These are phyloP conservation scores for Polytrichum formosum DNA, from an alignment of 225 moss, liverwort and hornwort genomes.

Conservation along the genomic window DNA sequence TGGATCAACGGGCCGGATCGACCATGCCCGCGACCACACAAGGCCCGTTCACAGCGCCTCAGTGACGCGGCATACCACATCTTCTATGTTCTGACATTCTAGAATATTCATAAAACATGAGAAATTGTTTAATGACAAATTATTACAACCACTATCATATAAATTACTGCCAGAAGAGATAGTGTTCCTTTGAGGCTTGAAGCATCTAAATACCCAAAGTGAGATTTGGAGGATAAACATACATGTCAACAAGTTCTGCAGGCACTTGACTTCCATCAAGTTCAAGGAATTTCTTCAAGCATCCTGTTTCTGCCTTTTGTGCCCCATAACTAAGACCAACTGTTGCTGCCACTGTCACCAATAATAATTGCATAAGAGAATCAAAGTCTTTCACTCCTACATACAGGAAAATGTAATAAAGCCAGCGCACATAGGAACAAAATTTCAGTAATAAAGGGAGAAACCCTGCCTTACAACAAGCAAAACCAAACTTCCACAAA, in stretches of 20 bases:
- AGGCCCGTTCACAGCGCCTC: no score
- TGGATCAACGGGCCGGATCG: no score
- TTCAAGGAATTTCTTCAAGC: conserved; percentile 43
- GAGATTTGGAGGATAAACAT: conserved; percentile 11
- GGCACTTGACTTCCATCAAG: conserved; percentile 43
- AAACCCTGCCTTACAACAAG: neutral
- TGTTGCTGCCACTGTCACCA: conserved; percentile 39
- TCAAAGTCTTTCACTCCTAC: neutral
- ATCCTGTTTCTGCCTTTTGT: conserved; percentile 30
- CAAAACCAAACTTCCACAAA: neutral
- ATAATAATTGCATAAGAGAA: conserved; percentile 2
- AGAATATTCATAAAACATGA: no score
- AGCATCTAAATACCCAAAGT: neutral
- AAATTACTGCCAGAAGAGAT: neutral
- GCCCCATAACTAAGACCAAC: conserved; percentile 37
- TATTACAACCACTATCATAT: neutral
- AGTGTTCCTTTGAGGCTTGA: neutral
- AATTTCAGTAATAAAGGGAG: neutral
- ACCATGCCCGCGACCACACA: no score
- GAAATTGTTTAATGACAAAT: neutral
- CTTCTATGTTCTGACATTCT: no score
- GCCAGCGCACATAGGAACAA: neutral
- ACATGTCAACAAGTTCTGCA: conserved; percentile 39
- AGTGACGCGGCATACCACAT: no score
- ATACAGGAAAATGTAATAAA: neutral